Conservation (phyloP, 2,329 filamentous ascomycete genomes). For the Alternaria metachromatica region DNA sequence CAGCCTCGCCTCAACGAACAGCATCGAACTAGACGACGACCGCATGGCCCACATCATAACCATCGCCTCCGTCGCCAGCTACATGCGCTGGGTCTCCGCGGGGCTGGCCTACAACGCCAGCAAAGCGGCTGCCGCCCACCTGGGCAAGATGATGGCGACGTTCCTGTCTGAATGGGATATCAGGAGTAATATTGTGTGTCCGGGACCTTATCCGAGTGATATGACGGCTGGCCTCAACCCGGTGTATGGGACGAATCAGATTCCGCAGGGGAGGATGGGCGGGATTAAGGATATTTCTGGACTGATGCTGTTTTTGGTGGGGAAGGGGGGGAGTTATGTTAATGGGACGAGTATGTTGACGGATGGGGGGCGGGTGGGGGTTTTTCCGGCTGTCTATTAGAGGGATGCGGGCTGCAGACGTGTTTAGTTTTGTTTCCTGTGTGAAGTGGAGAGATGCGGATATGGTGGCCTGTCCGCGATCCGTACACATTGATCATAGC, state of each 20-base stretch:
- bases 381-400: conserved; percentile 46
- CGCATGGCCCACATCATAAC: conserved; percentile 57
- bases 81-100: conserved; percentile 47
- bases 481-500: too few species aligned
- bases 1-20: conserved; percentile 21
- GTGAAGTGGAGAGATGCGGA: too few species aligned
- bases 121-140: conserved; percentile 53
- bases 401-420: background rate
- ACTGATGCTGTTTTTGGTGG: conserved; percentile 59
- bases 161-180: conserved; percentile 55
- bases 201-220: conserved; percentile 54
- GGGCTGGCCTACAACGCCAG: conserved; percentile 54
- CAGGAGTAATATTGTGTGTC: conserved; percentile 56
- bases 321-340: conserved; percentile 59
- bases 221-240: conserved; percentile 47
- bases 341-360: conserved; percentile 61
- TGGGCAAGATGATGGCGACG: conserved; percentile 54
- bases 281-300: conserved; percentile 57
- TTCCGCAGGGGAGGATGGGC: conserved; percentile 52
- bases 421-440: too few species aligned
- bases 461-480: too few species aligned
- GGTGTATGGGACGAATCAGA: conserved; percentile 41
- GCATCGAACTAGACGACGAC: conserved; percentile 40
- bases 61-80: conserved; percentile 51
- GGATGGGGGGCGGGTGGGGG: conserved; percentile 53